Base-by-base conservation (phyloP, 2,329 filamentous ascomycete genomes). In the Colletotrichum falcatum region DNA sequence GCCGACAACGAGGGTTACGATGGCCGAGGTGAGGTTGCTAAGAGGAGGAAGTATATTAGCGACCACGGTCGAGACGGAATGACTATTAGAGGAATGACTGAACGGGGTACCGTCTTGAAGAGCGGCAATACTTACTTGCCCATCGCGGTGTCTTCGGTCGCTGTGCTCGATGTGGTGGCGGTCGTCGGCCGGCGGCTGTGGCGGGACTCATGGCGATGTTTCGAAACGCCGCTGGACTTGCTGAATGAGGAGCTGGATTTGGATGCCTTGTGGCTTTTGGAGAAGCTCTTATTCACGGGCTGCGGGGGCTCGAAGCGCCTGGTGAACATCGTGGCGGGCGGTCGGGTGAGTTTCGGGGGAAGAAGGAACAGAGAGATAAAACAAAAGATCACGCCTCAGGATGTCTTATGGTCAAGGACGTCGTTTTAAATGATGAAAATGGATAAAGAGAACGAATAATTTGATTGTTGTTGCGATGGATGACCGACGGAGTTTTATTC, bases 1-100 rank as follows among this genome's bases (percentile, higher is more conserved):
- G n/a, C 94, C 94, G 75, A 97, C 89, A 75, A 92, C 89, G 72
- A 97, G 87, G 12, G 93, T 97, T 74, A 97, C 88, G 78, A 96
- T 93, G 54, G 91, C 84, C 3, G 91, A 92, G 33, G 87, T 87
- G 68, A 90, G 78, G 66, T 82, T 87, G 71, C 89, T 91, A 73
- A 16, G 2, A 16, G 35, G 18, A 68, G 35, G 75, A 72, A 48
- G 63, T 35, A 74, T 23, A n/a, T 64, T n/a, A 65, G 42, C 33
- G 7, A 23, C 12, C 16, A 16, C 7, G 6, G 7, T 18, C 2
- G 2, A 59, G 2, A 33, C 5, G 3, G 3, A 58, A 12, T 37
- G 11, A n/a, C n/a, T n/a, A 16, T 46, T 12, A 1, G 44, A 14
- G 28, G 12, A 5, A 26, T 9, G 2, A 39, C 14, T 5, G 5